Base-by-base conservation (phyloP, 2,329 filamentous ascomycete species). In the Cercospora sp. region DNA sequence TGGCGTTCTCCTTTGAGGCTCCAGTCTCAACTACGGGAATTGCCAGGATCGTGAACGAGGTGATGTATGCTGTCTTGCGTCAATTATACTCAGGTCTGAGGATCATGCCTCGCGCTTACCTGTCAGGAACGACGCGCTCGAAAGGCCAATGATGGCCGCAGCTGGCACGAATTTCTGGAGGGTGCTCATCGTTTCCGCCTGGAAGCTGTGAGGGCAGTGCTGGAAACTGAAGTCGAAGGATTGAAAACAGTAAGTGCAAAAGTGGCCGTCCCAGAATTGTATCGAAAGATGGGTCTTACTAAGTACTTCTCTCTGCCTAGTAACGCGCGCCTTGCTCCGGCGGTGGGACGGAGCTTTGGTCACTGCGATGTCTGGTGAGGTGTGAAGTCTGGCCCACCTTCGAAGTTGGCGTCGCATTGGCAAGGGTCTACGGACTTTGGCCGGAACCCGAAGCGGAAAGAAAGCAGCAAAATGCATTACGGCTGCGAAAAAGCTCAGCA, bases 1-100 rank as follows among this genome's bases (percentile, higher is more conserved):
- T 63, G 34, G 70, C 70, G 9, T 62, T 40, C 1, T 74, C 51
- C 16, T 71, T 69, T 13, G 65, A 57, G 4, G 74, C 69, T 13
- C 73, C 69, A 8, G 72, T 62, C n/a, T 67, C 57, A 13, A 72
- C 49, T 5, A 72, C 64, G 5, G 75, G 72, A 16, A 76, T 66
- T 28, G 63, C 55, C n/a, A 70, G 59, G 63, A 66, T 43, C 43
- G 70, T 74, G 60, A 73, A 65, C 28, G 67, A 69, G 16, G 66
- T 66, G 55, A 74, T 74, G 65, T 70, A 71, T 32, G 67, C 71
- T 71, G 21, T 40, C 5, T 5, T 1, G 49, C 2, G 49, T 67
- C n/a, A 71, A 61, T 16, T 16, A 10, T 10, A 21, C 8, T 4
- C 26, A 8, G 16, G 13, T 37, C 4, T 5, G 3, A 30, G 5